These are phyloP conservation scores for Euphorbia pulcherrima DNA, from an alignment of 345 rosid genomes.

Conservation along the genomic window DNA sequence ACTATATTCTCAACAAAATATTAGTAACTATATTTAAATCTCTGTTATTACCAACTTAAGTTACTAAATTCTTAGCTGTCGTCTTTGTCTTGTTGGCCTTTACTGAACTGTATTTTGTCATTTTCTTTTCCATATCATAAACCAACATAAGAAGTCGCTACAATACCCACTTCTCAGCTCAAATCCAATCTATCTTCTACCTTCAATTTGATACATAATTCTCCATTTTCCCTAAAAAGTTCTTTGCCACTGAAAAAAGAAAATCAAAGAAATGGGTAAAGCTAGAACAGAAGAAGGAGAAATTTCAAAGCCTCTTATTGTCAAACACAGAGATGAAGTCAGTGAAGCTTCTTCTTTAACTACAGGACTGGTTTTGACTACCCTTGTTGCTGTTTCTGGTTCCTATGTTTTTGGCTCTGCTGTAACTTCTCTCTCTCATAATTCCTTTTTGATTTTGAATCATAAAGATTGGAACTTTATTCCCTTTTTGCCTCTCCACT, in stretches of 20 bases:
- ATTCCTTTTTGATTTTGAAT: background rate
- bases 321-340: background rate
- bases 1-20: too few relatives aligned
- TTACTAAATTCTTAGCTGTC: conserved; percentile 20
- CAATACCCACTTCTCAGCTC: too few relatives aligned
- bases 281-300: conserved; percentile 19
- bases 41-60: too few relatives aligned
- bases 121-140: too few relatives aligned
- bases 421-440: conserved; percentile 26
- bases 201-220: too few relatives aligned
- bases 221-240: too few relatives aligned
- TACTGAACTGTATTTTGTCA: too few relatives aligned
- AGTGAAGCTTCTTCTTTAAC: conserved; percentile 21
- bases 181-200: too few relatives aligned
- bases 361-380: conserved; percentile 24
- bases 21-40: too few relatives aligned
- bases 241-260: too few relatives aligned
- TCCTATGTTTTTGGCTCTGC: conserved; percentile 49
- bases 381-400: conserved; percentile 42
- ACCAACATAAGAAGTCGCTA: too few relatives aligned
- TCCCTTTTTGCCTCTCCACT: background rate
- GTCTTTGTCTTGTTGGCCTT: too few relatives aligned
- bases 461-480: background rate
- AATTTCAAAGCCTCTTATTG: conserved; percentile 21
- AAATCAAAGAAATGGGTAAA: conserved; percentile 9